Evolutionary conservation across 352 stramenopile genomes (phyloP).

Genomic region (Globisporangium echinulatum): DNA sequence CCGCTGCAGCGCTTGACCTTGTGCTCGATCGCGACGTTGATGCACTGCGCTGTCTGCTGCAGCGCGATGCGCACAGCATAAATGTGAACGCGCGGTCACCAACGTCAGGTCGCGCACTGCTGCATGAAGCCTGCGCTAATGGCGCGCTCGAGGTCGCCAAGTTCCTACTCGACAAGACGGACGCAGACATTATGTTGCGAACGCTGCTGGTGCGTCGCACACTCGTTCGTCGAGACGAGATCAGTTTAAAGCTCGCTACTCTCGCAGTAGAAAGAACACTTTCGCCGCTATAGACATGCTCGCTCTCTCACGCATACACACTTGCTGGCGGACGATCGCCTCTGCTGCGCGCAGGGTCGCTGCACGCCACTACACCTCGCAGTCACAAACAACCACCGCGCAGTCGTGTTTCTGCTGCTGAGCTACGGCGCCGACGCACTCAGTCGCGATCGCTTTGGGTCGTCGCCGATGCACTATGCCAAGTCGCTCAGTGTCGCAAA

Average conservation of each 20-base stretch:
- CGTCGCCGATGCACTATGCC: conserved; percentile 64
- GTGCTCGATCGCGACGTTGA: conserved; percentile 24
- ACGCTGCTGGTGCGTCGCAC: conserved; percentile 50
- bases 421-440: conserved; percentile 54
- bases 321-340: too few species aligned
- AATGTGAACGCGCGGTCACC: conserved; percentile 32
- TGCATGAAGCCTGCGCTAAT: conserved; percentile 56
- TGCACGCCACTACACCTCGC: conserved; percentile 57
- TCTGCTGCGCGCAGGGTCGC: conserved; percentile 28
- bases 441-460: conserved; percentile 53
- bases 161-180: conserved; percentile 35
- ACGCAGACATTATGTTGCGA: conserved; percentile 43
- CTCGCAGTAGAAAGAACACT: neutral
- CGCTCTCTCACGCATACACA: too few species aligned
- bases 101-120: conserved; percentile 34
- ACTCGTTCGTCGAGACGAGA: too few species aligned
- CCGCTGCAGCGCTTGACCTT: conserved; percentile 19
- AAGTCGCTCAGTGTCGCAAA: conserved; percentile 58
- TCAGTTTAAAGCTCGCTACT: neutral
- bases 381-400: conserved; percentile 45
- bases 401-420: conserved; percentile 61
- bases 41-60: conserved; percentile 18
- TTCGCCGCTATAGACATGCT: too few species aligned
- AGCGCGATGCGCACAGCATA: conserved; percentile 2
- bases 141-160: conserved; percentile 48